These are phyloP conservation scores for Epichloe coenophiala DNA, from an alignment of 2,329 filamentous ascomycete species.

Conservation along the genomic window DNA sequence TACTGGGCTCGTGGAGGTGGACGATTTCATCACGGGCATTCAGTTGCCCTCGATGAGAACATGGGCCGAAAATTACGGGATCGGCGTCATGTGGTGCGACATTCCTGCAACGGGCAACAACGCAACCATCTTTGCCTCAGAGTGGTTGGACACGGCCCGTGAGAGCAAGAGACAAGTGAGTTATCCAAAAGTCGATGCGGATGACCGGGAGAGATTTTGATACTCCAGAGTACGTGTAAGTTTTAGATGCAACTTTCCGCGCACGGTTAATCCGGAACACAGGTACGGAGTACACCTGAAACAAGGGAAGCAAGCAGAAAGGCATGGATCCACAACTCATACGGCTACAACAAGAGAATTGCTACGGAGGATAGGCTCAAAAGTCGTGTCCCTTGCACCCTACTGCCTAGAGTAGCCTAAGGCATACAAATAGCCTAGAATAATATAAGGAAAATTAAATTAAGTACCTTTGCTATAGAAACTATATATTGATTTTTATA, in stretches of 20 bases:
- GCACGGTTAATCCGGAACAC: background rate
- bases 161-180: slow-evolving; percentile 30
- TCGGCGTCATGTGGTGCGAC: slow-evolving; percentile 37
- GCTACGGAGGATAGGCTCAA: too few relatives aligned
- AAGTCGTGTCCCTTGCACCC: too few relatives aligned
- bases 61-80: slow-evolving; percentile 26
- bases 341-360: slow-evolving; percentile 39
- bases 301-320: slow-evolving; percentile 35
- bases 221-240: slow-evolving; percentile 2
- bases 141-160: slow-evolving; percentile 26
- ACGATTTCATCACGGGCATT: slow-evolving; percentile 27
- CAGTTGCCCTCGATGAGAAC: slow-evolving; percentile 32
- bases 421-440: too few relatives aligned
- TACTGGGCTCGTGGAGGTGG: slow-evolving; percentile 22
- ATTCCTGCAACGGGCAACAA: slow-evolving; percentile 7
- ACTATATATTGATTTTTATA: too few relatives aligned
- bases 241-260: background rate
- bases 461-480: too few relatives aligned
- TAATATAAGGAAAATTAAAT: too few relatives aligned
- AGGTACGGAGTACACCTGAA: background rate
- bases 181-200: slow-evolving; percentile 43
- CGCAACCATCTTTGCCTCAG: slow-evolving; percentile 8
- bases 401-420: too few relatives aligned
- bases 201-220: slow-evolving; percentile 2
- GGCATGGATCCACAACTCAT: slow-evolving; percentile 45